phyloP scores from a whole-genome alignment of 2,329 filamentous ascomycete species.

The Zymoseptoria tritici region DNA sequence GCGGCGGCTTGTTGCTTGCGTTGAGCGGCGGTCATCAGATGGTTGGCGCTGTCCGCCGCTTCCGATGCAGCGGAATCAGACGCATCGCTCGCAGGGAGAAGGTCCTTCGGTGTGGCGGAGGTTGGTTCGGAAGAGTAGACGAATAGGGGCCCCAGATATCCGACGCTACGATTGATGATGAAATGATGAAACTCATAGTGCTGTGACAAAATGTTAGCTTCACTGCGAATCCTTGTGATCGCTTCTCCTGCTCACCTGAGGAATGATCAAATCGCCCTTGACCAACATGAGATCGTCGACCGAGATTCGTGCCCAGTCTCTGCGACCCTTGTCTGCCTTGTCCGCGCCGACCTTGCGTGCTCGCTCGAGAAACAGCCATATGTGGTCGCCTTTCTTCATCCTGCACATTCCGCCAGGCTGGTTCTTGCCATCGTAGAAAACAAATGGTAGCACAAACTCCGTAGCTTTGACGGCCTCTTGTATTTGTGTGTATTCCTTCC shows the following conservation, averaged over 20 bases:
- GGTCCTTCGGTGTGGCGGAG: slow-evolving; percentile 32
- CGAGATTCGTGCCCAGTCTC: slow-evolving; percentile 86
- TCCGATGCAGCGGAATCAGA: slow-evolving; percentile 2
- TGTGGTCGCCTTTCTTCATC: slow-evolving; percentile 84
- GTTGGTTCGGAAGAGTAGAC: slow-evolving; percentile 56
- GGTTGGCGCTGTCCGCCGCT: slow-evolving; percentile 4
- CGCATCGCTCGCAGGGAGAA: slow-evolving; percentile 17
- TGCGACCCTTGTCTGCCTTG: slow-evolving; percentile 58
- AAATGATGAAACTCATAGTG: slow-evolving; percentile 98
- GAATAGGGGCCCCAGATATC: slow-evolving; percentile 70
- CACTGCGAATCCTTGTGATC: slow-evolving; percentile 12
- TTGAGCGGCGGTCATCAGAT: slow-evolving; percentile 20
- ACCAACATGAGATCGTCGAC: slow-evolving; percentile 96
- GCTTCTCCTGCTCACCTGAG: slow-evolving; percentile 63
- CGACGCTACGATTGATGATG: slow-evolving; percentile 75
- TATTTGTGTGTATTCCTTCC: slow-evolving; percentile 71
- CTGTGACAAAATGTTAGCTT: slow-evolving; percentile 41
- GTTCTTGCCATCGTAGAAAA: slow-evolving; percentile 94
- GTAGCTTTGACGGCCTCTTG: slow-evolving; percentile 84
- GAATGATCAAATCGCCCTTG: slow-evolving; percentile 81
- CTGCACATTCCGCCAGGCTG: slow-evolving; percentile 75
- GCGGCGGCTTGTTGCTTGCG: slow-evolving; percentile 15
- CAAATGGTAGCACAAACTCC: slow-evolving; percentile 86
- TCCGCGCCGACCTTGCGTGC: slow-evolving; percentile 86
- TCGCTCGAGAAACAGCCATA: slow-evolving; percentile 89